Percentiles rank a stretch among this genome's conserved stretches.
Evolutionary conservation across 257 asterid genomes (phyloP).

Genomic region (Salvia miltiorrhiza): DNA sequence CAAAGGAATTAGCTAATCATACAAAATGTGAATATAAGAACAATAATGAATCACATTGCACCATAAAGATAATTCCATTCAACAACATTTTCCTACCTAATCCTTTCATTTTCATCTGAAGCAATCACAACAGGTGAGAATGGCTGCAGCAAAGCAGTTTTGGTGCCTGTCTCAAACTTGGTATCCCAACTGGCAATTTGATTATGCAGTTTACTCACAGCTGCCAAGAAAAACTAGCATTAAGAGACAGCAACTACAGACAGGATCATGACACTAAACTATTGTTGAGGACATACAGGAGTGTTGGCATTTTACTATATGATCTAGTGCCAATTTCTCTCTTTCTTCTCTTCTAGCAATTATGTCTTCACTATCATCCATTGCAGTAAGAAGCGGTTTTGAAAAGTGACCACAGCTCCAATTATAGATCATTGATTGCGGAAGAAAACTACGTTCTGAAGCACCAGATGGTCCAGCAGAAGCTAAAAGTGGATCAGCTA

Average conservation of each 20-base stretch:
- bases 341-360: slow-evolving; percentile 80
- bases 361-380: slow-evolving; percentile 82
- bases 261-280: slow-evolving; percentile 19
- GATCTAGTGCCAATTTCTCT: slow-evolving; percentile 79
- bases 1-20: slow-evolving; percentile 11
- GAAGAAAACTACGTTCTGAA: slow-evolving; percentile 94
- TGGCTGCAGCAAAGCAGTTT: slow-evolving; percentile 75
- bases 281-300: slow-evolving; percentile 58
- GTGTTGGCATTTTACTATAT: slow-evolving; percentile 82
- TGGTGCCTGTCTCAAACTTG: slow-evolving; percentile 82
- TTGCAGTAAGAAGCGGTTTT: slow-evolving; percentile 88
- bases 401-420: slow-evolving; percentile 99
- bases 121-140: slow-evolving; percentile 88
- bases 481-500: slow-evolving; percentile 94
- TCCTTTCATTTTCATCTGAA: slow-evolving; percentile 83
- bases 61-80: background rate
- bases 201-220: slow-evolving; percentile 72
- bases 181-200: slow-evolving; percentile 99
- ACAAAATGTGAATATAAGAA: background rate
- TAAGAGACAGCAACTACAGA: slow-evolving; percentile 1
- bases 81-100: slow-evolving; percentile 50
- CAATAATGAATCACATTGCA: background rate
- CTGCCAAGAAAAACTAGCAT: slow-evolving; percentile 41
- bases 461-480: slow-evolving; percentile 65
- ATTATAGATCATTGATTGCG: slow-evolving; percentile 81